Percentiles rank a stretch among this genome's conserved stretches.
These are phyloP conservation scores for Cryphonectria parasitica DNA, from an alignment of 2,329 filamentous ascomycete genomes.

Conservation along the genomic window DNA sequence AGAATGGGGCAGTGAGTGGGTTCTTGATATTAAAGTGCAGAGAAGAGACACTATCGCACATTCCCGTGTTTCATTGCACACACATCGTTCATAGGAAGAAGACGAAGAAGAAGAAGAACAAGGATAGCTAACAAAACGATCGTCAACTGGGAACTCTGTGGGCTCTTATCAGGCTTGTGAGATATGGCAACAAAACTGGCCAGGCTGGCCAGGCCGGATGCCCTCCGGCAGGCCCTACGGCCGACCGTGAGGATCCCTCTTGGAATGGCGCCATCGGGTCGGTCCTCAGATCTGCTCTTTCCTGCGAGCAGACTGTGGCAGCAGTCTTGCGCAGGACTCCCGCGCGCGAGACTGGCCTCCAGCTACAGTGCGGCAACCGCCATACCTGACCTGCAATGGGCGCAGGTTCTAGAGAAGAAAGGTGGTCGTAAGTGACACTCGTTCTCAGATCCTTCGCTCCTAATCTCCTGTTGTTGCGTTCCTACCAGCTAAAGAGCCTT, in stretches of 20 bases:
- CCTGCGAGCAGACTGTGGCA: neutral
- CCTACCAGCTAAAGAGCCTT: neutral
- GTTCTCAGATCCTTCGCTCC: constrained; percentile 7
- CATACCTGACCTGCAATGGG: constrained; percentile 86
- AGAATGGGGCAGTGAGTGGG: neutral
- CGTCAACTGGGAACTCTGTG: neutral
- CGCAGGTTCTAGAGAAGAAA: constrained; percentile 83
- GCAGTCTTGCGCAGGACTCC: neutral
- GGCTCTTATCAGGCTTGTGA: neutral
- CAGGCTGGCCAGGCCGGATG: neutral
- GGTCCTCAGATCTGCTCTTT: neutral
- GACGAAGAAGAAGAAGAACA: no score
- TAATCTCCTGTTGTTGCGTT: neutral
- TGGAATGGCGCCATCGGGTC: neutral
- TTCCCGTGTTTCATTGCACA: neutral
- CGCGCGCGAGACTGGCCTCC: neutral
- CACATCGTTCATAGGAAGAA: no score
- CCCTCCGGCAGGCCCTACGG: neutral
- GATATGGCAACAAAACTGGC: neutral
- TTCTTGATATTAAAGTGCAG: neutral
- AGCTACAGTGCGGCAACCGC: constrained; percentile 35
- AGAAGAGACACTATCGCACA: neutral
- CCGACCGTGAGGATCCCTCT: neutral
- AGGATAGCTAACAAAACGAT: neutral
- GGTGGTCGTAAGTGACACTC: constrained; percentile 62